phyloP scores from a whole-genome alignment of 306 rosid species.

The Carpinus fangiana region DNA sequence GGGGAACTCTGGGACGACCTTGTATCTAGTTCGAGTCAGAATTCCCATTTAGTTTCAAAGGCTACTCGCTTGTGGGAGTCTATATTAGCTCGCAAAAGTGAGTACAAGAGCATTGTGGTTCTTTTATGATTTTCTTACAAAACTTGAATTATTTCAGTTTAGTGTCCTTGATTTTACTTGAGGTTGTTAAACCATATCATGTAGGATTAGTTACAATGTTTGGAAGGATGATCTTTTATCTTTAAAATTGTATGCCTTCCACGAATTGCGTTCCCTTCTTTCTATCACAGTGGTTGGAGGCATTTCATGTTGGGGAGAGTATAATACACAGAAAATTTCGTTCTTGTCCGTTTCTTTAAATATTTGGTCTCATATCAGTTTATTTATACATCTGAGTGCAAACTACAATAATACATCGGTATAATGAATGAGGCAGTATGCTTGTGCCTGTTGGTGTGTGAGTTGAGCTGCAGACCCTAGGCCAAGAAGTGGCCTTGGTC shows the following conservation, averaged over 20 bases:
- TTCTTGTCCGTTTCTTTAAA: background rate
- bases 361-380: background rate
- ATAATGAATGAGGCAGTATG: background rate
- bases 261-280: background rate
- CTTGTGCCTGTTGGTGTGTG: background rate
- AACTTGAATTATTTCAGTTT: conserved; percentile 19
- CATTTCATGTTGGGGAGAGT: background rate
- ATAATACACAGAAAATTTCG: background rate
- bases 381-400: background rate
- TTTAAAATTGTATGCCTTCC: conserved; percentile 1
- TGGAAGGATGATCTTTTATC: background rate
- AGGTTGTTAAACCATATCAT: background rate
- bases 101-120: conserved; percentile 31
- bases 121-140: conserved; percentile 1
- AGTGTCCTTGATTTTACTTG: background rate
- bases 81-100: conserved; percentile 91
- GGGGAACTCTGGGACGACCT: conserved; percentile 99
- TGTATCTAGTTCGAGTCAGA: conserved; percentile 96
- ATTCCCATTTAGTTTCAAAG: conserved; percentile 93
- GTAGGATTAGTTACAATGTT: background rate
- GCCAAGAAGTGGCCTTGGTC: background rate
- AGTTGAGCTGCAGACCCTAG: background rate
- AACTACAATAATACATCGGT: background rate
- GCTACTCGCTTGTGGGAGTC: conserved; percentile 99
- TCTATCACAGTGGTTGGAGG: background rate